phyloP scores from a whole-genome alignment of 2,329 filamentous ascomycete species.

The Hypomyces perniciosus region DNA sequence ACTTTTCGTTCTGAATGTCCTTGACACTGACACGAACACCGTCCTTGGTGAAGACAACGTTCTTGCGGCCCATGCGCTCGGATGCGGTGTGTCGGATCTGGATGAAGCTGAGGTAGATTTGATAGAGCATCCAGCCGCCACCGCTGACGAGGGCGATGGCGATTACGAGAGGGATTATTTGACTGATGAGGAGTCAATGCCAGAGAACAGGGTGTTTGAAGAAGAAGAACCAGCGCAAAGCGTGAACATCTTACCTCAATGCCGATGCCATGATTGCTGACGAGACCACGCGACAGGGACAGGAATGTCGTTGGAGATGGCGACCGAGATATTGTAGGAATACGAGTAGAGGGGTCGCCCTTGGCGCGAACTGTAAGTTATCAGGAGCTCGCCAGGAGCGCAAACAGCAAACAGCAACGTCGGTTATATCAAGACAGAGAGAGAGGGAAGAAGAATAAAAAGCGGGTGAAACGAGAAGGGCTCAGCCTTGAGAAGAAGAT shows the following conservation, averaged over 20 bases:
- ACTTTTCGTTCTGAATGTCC: conserved; percentile 61
- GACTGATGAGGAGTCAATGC: conserved; percentile 29
- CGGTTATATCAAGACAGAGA: not conserved
- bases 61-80: conserved; percentile 67
- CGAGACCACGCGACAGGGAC: too few species aligned
- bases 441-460: not conserved
- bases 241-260: not conserved
- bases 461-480: not conserved
- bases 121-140: conserved; percentile 62
- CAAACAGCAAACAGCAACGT: not conserved
- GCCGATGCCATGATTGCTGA: conserved; percentile 2
- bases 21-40: conserved; percentile 67
- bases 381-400: too few species aligned
- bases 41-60: conserved; percentile 70
- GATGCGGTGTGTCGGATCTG: conserved; percentile 61
- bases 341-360: too few species aligned
- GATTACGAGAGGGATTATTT: conserved; percentile 62
- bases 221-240: not conserved
- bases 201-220: not conserved
- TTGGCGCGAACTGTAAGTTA: too few species aligned
- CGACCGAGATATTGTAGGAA: too few species aligned
- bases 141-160: conserved; percentile 57
- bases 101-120: conserved; percentile 62
- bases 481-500: not conserved
- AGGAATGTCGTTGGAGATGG: too few species aligned